A percentile compares a stretch with the other conserved stretches of the same genome.
phyloP scores from a whole-genome alignment of 345 rosid genomes.

The Hirschfeldia incana region DNA sequence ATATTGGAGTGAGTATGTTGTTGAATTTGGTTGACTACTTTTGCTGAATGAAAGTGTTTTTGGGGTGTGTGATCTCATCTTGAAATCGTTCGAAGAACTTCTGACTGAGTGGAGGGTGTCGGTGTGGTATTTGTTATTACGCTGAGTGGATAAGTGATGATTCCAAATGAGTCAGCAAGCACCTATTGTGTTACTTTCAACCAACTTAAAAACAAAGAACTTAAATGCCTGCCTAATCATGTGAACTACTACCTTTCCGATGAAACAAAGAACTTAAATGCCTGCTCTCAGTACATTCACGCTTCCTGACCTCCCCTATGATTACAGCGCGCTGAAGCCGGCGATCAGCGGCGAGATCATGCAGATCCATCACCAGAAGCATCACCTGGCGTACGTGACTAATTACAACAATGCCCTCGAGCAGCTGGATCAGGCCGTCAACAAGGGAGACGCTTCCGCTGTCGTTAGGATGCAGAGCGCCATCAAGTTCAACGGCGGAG shows the following conservation, averaged over 20 bases:
- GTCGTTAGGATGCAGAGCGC: slow-evolving; percentile 79
- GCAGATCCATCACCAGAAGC: slow-evolving; percentile 98
- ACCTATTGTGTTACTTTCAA: slow-evolving; percentile 19
- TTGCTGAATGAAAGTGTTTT: not conserved
- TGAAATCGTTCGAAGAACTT: not conserved
- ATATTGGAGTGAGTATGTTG: not conserved
- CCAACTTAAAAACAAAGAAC: slow-evolving; percentile 5
- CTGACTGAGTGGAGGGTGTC: not conserved
- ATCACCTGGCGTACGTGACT: slow-evolving; percentile 84
- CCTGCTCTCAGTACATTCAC: no score
- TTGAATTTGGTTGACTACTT: slow-evolving; percentile 11
- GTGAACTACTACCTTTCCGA: not conserved
- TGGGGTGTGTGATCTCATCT: not conserved
- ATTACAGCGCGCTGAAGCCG: slow-evolving; percentile 86
- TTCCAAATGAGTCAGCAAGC: slow-evolving; percentile 16
- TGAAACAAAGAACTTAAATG: no score
- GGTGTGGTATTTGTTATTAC: not conserved
- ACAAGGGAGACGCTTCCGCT: slow-evolving; percentile 65
- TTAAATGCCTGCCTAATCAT: slow-evolving; percentile 15
- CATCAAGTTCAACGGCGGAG: slow-evolving; percentile 98
- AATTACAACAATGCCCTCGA: slow-evolving; percentile 88
- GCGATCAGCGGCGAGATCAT: slow-evolving; percentile 90
- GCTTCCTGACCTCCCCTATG: slow-evolving; percentile 92
- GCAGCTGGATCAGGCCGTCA: slow-evolving; percentile 67
- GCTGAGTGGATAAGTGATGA: slow-evolving; percentile 3